Conservation (phyloP, 2,329 filamentous ascomycete species). For the Fusarium sp. region DNA sequence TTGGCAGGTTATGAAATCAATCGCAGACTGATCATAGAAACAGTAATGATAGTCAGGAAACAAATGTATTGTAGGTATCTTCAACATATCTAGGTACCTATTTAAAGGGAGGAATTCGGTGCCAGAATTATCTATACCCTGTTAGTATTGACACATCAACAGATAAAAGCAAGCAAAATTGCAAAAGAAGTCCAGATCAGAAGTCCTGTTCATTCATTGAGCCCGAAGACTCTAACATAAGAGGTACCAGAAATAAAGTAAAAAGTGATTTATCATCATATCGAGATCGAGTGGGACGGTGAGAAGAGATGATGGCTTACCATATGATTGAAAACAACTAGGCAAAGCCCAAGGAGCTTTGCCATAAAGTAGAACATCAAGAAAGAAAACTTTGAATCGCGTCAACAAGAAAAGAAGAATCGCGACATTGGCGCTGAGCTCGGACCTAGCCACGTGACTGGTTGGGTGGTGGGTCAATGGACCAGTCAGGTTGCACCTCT, state of each 20-base stretch:
- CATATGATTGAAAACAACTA: conserved; percentile 21
- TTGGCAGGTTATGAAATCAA: not conserved
- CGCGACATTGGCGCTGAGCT: conserved; percentile 27
- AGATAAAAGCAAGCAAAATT: conserved; percentile 17
- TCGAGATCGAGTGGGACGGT: conserved; percentile 44
- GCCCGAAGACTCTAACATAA: conserved; percentile 83
- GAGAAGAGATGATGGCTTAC: conserved; percentile 51
- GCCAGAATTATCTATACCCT: conserved; percentile 12
- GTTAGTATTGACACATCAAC: conserved; percentile 38
- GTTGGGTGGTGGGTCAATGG: no score
- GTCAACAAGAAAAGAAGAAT: conserved; percentile 40
- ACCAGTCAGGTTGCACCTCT: conserved; percentile 26
- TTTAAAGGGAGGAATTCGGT: no score
- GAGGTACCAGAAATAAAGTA: conserved; percentile 91
- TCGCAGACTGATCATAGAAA: not conserved
- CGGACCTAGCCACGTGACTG: conserved; percentile 30
- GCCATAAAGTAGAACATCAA: conserved; percentile 4
- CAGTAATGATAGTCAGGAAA: not conserved
- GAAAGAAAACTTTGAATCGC: conserved; percentile 29
- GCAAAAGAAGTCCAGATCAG: conserved; percentile 65
- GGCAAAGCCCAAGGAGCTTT: conserved; percentile 5
- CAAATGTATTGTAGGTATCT: not conserved
- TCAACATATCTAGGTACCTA: not conserved
- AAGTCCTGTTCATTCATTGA: conserved; percentile 90
- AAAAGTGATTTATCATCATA: conserved; percentile 80